phyloP scores from a whole-genome alignment of 2,329 filamentous ascomycete genomes.

The Colletotrichum siamense region DNA sequence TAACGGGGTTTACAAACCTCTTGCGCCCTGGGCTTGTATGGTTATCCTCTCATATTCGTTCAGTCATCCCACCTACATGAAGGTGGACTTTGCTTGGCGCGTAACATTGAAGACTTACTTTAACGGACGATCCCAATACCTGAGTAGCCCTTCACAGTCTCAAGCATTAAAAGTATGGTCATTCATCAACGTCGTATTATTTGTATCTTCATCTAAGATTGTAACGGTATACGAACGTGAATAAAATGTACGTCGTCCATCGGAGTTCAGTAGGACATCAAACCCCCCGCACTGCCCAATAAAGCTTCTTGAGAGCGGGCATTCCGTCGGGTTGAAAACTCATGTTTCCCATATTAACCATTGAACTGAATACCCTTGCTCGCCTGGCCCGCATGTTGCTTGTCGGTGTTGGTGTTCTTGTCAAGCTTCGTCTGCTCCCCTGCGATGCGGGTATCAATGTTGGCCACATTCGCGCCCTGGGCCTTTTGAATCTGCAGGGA shows the following conservation, averaged over 20 bases:
- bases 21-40: neutral
- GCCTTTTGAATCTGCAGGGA: conserved; percentile 56
- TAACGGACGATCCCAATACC: neutral
- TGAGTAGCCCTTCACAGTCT: neutral
- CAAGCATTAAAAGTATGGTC: neutral
- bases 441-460: conserved; percentile 39
- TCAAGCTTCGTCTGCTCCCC: conserved; percentile 54
- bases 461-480: conserved; percentile 45
- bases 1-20: neutral
- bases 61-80: neutral
- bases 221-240: neutral
- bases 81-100: neutral
- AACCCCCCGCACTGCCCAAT: neutral
- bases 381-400: conserved; percentile 34
- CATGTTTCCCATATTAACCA: neutral
- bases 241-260: neutral
- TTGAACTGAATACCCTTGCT: conserved; percentile 41
- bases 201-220: neutral
- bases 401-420: conserved; percentile 51
- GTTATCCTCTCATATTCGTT: neutral
- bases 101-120: neutral
- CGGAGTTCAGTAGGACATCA: neutral
- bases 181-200: neutral
- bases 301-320: neutral
- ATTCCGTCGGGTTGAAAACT: neutral